These are phyloP conservation scores for Cytospora piceicola DNA, from an alignment of 2,329 filamentous ascomycete genomes.

Conservation along the genomic window DNA sequence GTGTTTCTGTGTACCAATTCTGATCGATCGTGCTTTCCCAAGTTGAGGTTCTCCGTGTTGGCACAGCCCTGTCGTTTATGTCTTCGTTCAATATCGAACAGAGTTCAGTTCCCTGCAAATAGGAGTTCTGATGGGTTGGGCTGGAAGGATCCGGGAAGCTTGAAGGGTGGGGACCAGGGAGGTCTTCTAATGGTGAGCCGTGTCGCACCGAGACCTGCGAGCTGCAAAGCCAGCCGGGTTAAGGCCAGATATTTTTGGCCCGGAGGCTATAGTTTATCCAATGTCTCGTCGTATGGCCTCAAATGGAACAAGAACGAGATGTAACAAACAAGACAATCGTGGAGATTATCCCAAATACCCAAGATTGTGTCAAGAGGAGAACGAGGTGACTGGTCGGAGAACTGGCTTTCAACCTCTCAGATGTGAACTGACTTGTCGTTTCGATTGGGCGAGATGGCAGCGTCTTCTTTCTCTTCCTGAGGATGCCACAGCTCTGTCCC, in stretches of 20 bases:
- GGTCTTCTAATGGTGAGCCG: constrained; percentile 30
- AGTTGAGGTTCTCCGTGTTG: background rate
- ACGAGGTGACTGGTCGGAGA: constrained; percentile 20
- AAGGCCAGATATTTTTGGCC: constrained; percentile 29
- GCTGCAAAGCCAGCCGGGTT: constrained; percentile 30
- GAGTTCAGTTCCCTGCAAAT: constrained; percentile 17
- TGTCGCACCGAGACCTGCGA: constrained; percentile 28
- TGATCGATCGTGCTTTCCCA: constrained; percentile 1
- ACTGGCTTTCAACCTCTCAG: constrained; percentile 15
- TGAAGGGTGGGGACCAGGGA: constrained; percentile 31
- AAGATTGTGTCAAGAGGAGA: constrained; percentile 6
- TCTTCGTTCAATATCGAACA: constrained; percentile 17
- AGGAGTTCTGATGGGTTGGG: constrained; percentile 25
- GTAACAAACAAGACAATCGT: constrained; percentile 20
- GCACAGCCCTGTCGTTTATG: constrained; percentile 10
- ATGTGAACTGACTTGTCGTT: constrained; percentile 16
- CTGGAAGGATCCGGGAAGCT: constrained; percentile 29
- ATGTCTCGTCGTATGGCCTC: constrained; percentile 21
- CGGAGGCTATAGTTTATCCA: constrained; percentile 18
- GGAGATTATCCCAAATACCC: constrained; percentile 12
- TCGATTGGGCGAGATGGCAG: constrained; percentile 14
- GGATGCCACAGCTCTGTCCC: constrained; percentile 10
- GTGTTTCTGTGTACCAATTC: constrained; percentile 1
- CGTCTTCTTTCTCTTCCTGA: constrained; percentile 15
- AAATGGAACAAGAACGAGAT: constrained; percentile 26